Conservation (phyloP, 2,329 filamentous ascomycete species). For the Colletotrichum sidae region DNA sequence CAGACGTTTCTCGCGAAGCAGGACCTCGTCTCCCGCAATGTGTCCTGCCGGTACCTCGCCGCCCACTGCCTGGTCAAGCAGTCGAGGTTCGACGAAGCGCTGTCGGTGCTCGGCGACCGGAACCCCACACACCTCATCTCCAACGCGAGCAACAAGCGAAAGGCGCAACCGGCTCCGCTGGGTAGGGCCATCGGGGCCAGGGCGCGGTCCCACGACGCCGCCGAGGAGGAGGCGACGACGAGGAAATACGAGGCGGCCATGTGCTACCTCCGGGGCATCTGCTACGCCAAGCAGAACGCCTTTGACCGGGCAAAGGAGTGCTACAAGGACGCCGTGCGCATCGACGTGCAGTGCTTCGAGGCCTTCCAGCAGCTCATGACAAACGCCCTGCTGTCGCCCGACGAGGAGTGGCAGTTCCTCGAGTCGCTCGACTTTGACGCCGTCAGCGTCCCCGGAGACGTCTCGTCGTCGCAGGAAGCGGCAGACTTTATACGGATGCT, state of each 20-base stretch:
- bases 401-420: slow-evolving; percentile 91
- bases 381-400: slow-evolving; percentile 89
- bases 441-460: slow-evolving; percentile 74
- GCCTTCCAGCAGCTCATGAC: slow-evolving; percentile 98
- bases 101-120: slow-evolving; percentile 87
- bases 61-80: slow-evolving; percentile 96
- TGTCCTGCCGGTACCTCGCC: slow-evolving; percentile 91
- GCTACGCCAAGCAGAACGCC: slow-evolving; percentile 96
- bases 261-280: slow-evolving; percentile 94
- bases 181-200: slow-evolving; percentile 44
- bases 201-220: slow-evolving; percentile 50
- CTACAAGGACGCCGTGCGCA: slow-evolving; percentile 96
- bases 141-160: slow-evolving; percentile 72
- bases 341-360: slow-evolving; percentile 98
- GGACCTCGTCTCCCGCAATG: slow-evolving; percentile 83
- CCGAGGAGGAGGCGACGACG: slow-evolving; percentile 76
- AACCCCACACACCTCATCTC: slow-evolving; percentile 91
- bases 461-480: slow-evolving; percentile 81
- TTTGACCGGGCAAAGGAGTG: slow-evolving; percentile 98
- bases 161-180: slow-evolving; percentile 72
- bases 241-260: slow-evolving; percentile 94
- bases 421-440: slow-evolving; percentile 91
- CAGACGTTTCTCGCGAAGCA: slow-evolving; percentile 87
- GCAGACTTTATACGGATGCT: slow-evolving; percentile 95
- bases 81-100: slow-evolving; percentile 87